A percentile compares a stretch with the other conserved stretches of the same genome.
Conservation (phyloP, 2,329 filamentous ascomycete genomes). For the Colletotrichum sp. region DNA sequence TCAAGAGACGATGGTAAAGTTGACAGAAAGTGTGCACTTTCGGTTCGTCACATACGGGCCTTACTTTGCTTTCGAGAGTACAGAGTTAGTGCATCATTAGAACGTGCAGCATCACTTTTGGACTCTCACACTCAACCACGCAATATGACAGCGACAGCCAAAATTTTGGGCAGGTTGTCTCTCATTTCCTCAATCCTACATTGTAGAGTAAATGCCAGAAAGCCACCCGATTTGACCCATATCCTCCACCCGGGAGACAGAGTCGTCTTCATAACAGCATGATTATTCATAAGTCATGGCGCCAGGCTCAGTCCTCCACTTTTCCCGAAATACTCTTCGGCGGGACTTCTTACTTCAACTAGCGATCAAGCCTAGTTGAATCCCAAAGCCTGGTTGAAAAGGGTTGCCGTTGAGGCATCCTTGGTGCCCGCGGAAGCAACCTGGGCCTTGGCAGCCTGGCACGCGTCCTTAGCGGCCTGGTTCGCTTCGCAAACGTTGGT, state of each 20-base stretch:
- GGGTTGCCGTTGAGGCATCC: slow-evolving; percentile 53
- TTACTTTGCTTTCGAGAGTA: not conserved
- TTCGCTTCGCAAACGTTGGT: slow-evolving; percentile 64
- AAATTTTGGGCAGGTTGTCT: not conserved
- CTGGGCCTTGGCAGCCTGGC: slow-evolving; percentile 51
- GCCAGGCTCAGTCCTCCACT: not conserved
- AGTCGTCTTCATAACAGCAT: not conserved
- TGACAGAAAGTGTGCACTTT: not conserved
- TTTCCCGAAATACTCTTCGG: not conserved
- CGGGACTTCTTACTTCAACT: not conserved
- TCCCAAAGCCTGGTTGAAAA: slow-evolving; percentile 48
- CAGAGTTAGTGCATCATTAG: not conserved
- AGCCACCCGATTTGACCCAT: not conserved
- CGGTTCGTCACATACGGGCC: too few species aligned
- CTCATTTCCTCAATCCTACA: not conserved
- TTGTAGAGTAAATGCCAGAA: not conserved
- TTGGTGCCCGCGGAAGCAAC: slow-evolving; percentile 54
- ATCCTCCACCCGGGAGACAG: not conserved
- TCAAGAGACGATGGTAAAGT: not conserved
- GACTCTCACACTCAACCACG: not conserved
- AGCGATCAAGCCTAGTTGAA: slow-evolving; percentile 35
- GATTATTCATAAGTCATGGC: not conserved
- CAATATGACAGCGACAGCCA: not conserved
- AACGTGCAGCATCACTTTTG: not conserved
- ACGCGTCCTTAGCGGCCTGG: slow-evolving; percentile 55